phyloP scores from a whole-genome alignment of 768 basidiomycete genomes.

The Kwoniella sp. region DNA sequence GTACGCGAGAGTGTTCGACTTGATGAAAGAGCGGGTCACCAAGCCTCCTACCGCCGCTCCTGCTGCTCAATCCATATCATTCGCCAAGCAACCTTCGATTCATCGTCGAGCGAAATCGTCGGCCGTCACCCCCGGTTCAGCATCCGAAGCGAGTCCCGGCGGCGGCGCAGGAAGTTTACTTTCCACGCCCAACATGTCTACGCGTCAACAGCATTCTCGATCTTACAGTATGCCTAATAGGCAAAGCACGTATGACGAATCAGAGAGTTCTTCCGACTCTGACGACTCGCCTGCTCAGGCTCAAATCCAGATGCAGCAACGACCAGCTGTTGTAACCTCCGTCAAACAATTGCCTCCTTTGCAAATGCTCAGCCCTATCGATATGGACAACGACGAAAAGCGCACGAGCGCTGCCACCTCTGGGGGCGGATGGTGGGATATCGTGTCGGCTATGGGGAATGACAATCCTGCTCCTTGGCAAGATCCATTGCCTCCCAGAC shows the following conservation, averaged over 20 bases:
- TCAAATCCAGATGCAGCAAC: constrained; percentile 3
- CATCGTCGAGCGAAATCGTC: constrained; percentile 36
- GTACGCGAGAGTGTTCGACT: constrained; percentile 36
- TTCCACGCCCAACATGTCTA: not conserved
- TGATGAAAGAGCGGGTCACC: constrained; percentile 25
- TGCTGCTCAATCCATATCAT: constrained; percentile 7
- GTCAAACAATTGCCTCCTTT: constrained; percentile 12
- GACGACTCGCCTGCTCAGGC: constrained; percentile 17
- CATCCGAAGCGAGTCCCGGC: not conserved
- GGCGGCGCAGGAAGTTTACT: not conserved
- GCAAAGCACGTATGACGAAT: constrained; percentile 25
- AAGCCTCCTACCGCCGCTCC: constrained; percentile 9
- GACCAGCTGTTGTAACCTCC: constrained; percentile 5
- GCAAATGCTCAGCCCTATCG: constrained; percentile 26
- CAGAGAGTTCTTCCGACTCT: constrained; percentile 17
- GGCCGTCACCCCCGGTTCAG: constrained; percentile 14
- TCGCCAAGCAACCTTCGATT: constrained; percentile 26
- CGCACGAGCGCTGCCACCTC: constrained; percentile 6
- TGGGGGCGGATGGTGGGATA: constrained; percentile 48
- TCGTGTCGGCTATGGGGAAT: constrained; percentile 43
- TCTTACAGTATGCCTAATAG: constrained; percentile 42
- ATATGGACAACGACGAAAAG: constrained; percentile 14
- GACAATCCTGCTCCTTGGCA: constrained; percentile 38
- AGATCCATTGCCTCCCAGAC: constrained; percentile 7
- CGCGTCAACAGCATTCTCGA: constrained; percentile 30